Conservation (phyloP, 1,284 basidiomycete species). For the Irpex sp. region DNA sequence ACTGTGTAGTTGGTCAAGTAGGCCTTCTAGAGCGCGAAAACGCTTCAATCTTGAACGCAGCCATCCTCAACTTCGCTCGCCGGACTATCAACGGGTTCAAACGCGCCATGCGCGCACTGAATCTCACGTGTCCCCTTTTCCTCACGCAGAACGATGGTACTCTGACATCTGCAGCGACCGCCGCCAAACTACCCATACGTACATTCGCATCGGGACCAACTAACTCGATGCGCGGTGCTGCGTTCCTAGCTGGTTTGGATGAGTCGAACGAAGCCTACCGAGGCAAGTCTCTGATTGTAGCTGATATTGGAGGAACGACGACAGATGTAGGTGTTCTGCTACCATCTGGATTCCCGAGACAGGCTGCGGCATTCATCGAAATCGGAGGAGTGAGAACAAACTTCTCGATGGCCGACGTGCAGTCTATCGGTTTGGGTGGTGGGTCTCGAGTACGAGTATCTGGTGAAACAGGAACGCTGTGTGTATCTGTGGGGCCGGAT, state of each 20-base stretch:
- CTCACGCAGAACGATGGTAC: slow-evolving; percentile 63
- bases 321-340: slow-evolving; percentile 50
- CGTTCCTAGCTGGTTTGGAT: slow-evolving; percentile 45
- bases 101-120: slow-evolving; percentile 40
- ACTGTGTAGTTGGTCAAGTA: slow-evolving; percentile 42
- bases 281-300: slow-evolving; percentile 45
- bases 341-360: slow-evolving; percentile 48
- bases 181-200: slow-evolving; percentile 54
- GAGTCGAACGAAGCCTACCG: slow-evolving; percentile 19
- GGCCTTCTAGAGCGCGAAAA: slow-evolving; percentile 62
- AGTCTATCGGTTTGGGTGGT: slow-evolving; percentile 53
- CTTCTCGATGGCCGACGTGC: slow-evolving; percentile 48
- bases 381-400: slow-evolving; percentile 39
- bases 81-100: slow-evolving; percentile 50
- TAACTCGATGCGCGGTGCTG: slow-evolving; percentile 61
- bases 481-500: slow-evolving; percentile 49
- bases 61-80: slow-evolving; percentile 48
- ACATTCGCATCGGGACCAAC: slow-evolving; percentile 61
- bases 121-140: slow-evolving; percentile 48
- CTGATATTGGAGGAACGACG: slow-evolving; percentile 58
- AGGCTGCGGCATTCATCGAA: slow-evolving; percentile 47
- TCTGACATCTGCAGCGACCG: slow-evolving; percentile 45
- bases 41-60: slow-evolving; percentile 59
- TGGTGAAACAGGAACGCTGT: slow-evolving; percentile 19
- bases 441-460: slow-evolving; percentile 43